These are phyloP conservation scores for Candida albicans DNA, from an alignment of 1,139 yeast species.

Conservation along the genomic window DNA sequence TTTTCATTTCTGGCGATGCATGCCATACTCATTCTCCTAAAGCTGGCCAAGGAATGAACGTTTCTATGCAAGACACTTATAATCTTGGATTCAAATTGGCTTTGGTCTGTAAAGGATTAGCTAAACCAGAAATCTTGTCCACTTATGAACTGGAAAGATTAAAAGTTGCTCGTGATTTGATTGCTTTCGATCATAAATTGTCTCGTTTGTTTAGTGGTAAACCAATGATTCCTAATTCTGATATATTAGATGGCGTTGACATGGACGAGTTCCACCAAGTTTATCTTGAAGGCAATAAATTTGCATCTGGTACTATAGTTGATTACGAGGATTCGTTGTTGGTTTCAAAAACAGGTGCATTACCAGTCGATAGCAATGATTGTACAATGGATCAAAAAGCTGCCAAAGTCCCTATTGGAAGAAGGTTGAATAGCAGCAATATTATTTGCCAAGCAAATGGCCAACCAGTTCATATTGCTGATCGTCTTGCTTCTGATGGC, in stretches of 20 bases:
- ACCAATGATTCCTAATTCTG: constrained; percentile 21
- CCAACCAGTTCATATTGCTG: constrained; percentile 22
- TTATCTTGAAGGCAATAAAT: constrained; percentile 27
- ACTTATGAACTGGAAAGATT: constrained; percentile 33
- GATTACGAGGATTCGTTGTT: constrained; percentile 25
- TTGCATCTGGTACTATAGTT: constrained; percentile 34
- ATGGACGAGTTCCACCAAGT: constrained; percentile 28
- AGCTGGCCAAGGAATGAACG: constrained; percentile 44
- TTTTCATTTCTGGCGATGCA: constrained; percentile 40
- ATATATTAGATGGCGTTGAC: constrained; percentile 23
- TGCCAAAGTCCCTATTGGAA: constrained; percentile 24
- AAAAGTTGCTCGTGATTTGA: constrained; percentile 32
- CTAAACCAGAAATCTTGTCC: constrained; percentile 20
- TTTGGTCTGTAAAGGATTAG: constrained; percentile 28
- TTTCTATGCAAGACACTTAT: constrained; percentile 28
- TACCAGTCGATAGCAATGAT: constrained; percentile 5
- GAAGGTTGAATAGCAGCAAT: constrained; percentile 22
- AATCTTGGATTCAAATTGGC: constrained; percentile 39
- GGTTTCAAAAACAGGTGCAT: constrained; percentile 9
- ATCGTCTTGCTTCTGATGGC: constrained; percentile 21
- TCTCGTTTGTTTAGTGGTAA: constrained; percentile 32
- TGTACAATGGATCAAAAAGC: constrained; percentile 15
- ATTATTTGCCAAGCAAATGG: constrained; percentile 26
- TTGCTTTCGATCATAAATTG: constrained; percentile 32
- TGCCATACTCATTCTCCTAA: constrained; percentile 41